Evolutionary conservation across 2,329 filamentous ascomycete genomes (phyloP), one percentile per base, ranked within the genome.

Genomic region (Aspergillus tanneri): DNA sequence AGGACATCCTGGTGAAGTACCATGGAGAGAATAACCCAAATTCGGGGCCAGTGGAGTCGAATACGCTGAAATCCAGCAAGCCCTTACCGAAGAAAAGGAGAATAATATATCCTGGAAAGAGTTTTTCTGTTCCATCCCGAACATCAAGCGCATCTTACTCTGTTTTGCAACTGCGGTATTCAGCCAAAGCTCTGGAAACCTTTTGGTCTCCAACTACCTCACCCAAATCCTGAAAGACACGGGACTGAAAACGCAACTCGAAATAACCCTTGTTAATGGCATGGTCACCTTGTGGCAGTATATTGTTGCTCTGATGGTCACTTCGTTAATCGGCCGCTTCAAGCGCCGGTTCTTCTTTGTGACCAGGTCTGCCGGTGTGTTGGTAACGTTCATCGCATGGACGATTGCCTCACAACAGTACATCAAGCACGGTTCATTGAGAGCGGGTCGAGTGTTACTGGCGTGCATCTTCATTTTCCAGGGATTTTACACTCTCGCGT

Each of bases 11-110:
- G 0, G 68, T 74, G 55, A 78, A 78, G 46, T 79, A 78, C 32
- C 77, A 81, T 44, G 77, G 74, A 19, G 77, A 79, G 49, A 77
- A 80, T 11, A 63, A 71, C 9, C 69, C n/a, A n/a, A n/a, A n/a
- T n/a, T n/a, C n/a, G n/a, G n/a, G n/a, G n/a, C n/a, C n/a, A n/a
- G n/a, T n/a, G n/a, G n/a, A n/a, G n/a, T 75, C 18, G 77, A 80
- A 53, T 72, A 70, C 37, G 65, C 72, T 7, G 77, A 81, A 58
- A 80, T 81, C 46, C 72, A 73, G 50, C 67, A 77, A 45, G 73
- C 72, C 12, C 70, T 79, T 42, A 62, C 58, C 16, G 67, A 75
- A 28, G 77, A 80, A 49, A 56, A 62, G 2, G 70, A 74, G 55
- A 59, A 67, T 22, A 73, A 73, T 46, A 72, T 70, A 49, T 69